Conservation (phyloP, 345 rosid genomes). For the Erodium maritimum region DNA sequence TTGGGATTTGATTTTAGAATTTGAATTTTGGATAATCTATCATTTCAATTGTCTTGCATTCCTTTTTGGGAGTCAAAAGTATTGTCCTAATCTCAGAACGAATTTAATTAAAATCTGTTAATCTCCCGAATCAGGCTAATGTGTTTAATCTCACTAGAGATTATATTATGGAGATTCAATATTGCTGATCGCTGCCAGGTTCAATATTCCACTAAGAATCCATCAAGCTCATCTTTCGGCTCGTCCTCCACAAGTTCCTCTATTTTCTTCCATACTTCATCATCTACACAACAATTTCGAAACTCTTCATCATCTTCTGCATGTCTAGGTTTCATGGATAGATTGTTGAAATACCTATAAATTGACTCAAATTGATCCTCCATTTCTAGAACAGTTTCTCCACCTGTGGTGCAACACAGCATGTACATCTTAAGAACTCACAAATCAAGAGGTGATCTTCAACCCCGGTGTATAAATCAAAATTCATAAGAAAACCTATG, state of each 20-base stretch:
- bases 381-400: conserved; percentile 24
- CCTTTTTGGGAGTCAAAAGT: too few relatives aligned
- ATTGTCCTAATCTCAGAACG: too few relatives aligned
- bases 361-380: conserved; percentile 26
- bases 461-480: too few relatives aligned
- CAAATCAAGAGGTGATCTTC: background rate
- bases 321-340: conserved; percentile 27
- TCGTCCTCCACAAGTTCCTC: conserved; percentile 44
- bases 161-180: too few relatives aligned
- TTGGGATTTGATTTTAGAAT: too few relatives aligned
- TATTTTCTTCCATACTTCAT: conserved; percentile 69
- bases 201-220: conserved; percentile 70
- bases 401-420: background rate
- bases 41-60: too few relatives aligned
- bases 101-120: too few relatives aligned
- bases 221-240: conserved; percentile 33
- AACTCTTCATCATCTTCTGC: conserved; percentile 86
- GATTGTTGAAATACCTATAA: conserved; percentile 23
- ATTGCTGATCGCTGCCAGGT: too few relatives aligned
- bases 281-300: conserved; percentile 69
- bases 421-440: too few relatives aligned
- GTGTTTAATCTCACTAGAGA: too few relatives aligned
- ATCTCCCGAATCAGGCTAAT: too few relatives aligned
- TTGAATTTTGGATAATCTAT: too few relatives aligned
- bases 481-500: background rate